These are phyloP conservation scores for Aspergillus fischeri DNA, from an alignment of 2,329 filamentous ascomycete species.

Conservation along the genomic window DNA sequence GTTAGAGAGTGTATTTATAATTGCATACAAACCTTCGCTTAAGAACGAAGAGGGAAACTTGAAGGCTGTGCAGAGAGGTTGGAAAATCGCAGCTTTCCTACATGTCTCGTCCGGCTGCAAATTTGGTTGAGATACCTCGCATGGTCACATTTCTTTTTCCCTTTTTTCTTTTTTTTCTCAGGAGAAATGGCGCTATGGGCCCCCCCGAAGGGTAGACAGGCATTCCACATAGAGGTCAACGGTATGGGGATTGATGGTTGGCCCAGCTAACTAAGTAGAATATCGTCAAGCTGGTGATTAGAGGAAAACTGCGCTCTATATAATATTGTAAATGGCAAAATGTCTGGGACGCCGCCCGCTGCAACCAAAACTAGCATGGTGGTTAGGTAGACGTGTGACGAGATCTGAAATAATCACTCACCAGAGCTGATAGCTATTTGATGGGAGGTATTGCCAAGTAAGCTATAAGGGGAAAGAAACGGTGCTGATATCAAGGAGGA, in stretches of 20 bases:
- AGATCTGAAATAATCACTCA: not conserved
- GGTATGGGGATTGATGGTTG: not conserved
- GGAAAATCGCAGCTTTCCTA: conserved; percentile 4
- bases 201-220: no score
- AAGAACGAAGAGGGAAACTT: not conserved
- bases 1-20: not conserved
- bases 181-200: no score
- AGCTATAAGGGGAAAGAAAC: not conserved
- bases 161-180: no score
- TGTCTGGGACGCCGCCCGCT: not conserved
- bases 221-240: no score
- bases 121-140: conserved; percentile 85
- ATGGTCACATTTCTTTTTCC: conserved; percentile 45
- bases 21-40: not conserved
- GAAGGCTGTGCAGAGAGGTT: conserved; percentile 19
- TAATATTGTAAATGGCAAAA: not conserved
- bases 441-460: not conserved
- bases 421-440: not conserved
- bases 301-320: not conserved
- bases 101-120: conserved; percentile 46
- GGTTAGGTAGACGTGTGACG: not conserved
- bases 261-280: not conserved
- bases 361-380: not conserved
- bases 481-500: not conserved
- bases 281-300: not conserved